These are phyloP conservation scores for Discostella stelligeroides DNA, from an alignment of 108 stramenopile genomes.

Conservation along the genomic window DNA sequence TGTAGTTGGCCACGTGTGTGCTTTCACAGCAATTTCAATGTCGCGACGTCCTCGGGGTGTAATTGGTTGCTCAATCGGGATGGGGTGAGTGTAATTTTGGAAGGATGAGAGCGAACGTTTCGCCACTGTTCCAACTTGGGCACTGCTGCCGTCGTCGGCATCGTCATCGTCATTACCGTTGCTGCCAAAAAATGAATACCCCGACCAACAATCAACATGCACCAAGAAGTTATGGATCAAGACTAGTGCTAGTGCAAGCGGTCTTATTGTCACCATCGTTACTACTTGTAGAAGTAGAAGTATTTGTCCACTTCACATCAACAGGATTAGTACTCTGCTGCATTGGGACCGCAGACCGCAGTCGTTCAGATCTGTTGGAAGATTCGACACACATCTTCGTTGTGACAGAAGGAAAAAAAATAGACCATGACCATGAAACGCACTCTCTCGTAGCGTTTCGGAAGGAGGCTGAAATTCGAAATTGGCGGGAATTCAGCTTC, in stretches of 20 bases:
- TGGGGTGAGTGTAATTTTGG: constrained; percentile 22
- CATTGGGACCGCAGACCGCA: too few relatives aligned
- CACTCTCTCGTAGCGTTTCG: too few relatives aligned
- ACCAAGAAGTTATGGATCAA: neutral
- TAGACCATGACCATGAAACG: too few relatives aligned
- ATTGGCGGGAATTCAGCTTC: too few relatives aligned
- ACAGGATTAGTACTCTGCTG: too few relatives aligned
- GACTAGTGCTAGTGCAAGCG: neutral
- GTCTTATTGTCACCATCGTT: neutral
- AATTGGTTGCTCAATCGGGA: constrained; percentile 32
- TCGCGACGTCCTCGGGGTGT: constrained; percentile 56
- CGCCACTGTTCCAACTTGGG: neutral
- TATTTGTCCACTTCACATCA: too few relatives aligned
- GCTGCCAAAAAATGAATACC: constrained; percentile 12
- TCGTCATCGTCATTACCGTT: constrained; percentile 1
- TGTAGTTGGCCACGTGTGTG: constrained; percentile 68
- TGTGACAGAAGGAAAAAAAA: too few relatives aligned
- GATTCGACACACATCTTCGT: too few relatives aligned
- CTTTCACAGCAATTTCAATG: constrained; percentile 68
- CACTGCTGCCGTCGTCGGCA: neutral
- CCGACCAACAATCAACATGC: constrained; percentile 16
- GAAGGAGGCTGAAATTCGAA: too few relatives aligned
- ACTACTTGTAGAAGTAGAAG: too few relatives aligned
- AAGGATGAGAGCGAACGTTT: constrained; percentile 34
- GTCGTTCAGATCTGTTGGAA: too few relatives aligned